phyloP scores from a whole-genome alignment of 169 alveolate species.

The Plasmodium billcollinsi region DNA sequence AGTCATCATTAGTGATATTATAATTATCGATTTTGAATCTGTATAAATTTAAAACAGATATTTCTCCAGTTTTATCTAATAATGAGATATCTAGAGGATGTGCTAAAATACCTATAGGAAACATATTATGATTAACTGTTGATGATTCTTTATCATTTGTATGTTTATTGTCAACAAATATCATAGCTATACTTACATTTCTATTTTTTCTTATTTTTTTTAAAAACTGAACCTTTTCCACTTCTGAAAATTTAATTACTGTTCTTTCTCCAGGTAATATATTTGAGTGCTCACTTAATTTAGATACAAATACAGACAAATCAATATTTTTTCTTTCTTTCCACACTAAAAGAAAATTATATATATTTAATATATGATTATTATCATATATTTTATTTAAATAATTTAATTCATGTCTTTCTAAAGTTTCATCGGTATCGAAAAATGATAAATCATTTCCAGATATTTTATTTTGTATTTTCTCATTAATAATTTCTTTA shows the following conservation, averaged over 20 bases:
- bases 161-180: slow-evolving; percentile 57
- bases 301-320: slow-evolving; percentile 64
- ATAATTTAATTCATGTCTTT: slow-evolving; percentile 50
- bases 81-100: slow-evolving; percentile 66
- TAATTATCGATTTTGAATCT: slow-evolving; percentile 58
- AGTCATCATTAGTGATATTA: slow-evolving; percentile 48
- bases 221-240: slow-evolving; percentile 62
- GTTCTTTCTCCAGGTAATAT: slow-evolving; percentile 67
- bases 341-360: slow-evolving; percentile 62
- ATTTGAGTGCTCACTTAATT: slow-evolving; percentile 61
- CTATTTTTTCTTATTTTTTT: slow-evolving; percentile 59
- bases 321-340: slow-evolving; percentile 59
- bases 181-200: slow-evolving; percentile 74
- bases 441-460: slow-evolving; percentile 68
- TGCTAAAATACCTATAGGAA: slow-evolving; percentile 54
- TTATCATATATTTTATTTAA: slow-evolving; percentile 58
- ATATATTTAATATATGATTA: slow-evolving; percentile 61
- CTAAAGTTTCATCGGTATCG: slow-evolving; percentile 59
- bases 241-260: slow-evolving; percentile 64
- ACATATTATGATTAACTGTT: slow-evolving; percentile 55
- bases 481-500: slow-evolving; percentile 65
- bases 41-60: slow-evolving; percentile 69
- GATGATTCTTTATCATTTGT: slow-evolving; percentile 22
- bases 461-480: slow-evolving; percentile 29
- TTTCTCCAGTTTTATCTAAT: slow-evolving; percentile 62